phyloP scores from a whole-genome alignment of 2,329 filamentous ascomycete species.

The Aulographum hederae region DNA sequence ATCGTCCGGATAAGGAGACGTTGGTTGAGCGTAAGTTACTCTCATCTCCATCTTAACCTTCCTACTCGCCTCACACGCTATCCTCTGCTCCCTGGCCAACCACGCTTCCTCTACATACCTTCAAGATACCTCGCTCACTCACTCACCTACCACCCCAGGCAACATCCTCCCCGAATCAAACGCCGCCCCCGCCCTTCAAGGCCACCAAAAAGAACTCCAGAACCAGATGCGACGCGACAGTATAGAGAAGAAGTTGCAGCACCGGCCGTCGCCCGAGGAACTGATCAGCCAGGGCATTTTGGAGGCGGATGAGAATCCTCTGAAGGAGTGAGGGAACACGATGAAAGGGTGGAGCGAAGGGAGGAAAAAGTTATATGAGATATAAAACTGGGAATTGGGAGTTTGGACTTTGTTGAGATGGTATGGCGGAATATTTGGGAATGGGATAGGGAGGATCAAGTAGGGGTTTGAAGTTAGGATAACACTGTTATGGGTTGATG shows the following conservation, averaged over 20 bases:
- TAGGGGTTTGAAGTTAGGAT: too few species aligned
- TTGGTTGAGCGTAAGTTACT: slow-evolving; percentile 54
- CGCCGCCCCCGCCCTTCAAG: slow-evolving; percentile 62
- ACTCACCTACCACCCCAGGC: slow-evolving; percentile 27
- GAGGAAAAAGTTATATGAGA: too few species aligned
- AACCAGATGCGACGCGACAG: slow-evolving; percentile 76
- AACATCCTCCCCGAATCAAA: slow-evolving; percentile 72
- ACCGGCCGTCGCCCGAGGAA: slow-evolving; percentile 57
- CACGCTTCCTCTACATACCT: not conserved
- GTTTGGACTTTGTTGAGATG: too few species aligned
- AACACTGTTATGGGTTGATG: too few species aligned
- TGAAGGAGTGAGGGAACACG: not conserved
- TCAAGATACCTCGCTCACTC: not conserved
- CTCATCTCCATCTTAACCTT: slow-evolving; percentile 4
- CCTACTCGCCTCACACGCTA: too few species aligned
- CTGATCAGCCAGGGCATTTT: slow-evolving; percentile 68
- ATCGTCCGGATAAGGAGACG: slow-evolving; percentile 50
- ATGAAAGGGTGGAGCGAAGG: too few species aligned
- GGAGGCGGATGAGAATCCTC: slow-evolving; percentile 16
- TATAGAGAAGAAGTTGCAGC: slow-evolving; percentile 70
- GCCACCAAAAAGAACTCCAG: slow-evolving; percentile 67
- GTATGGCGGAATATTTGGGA: too few species aligned
- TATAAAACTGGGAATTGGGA: too few species aligned
- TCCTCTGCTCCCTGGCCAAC: too few species aligned
- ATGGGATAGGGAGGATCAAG: too few species aligned